A percentile compares a stretch with the other conserved stretches of the same genome.
Evolutionary conservation across 2,329 filamentous ascomycete species (phyloP).

Genomic region (Rhynchosporium graminicola): DNA sequence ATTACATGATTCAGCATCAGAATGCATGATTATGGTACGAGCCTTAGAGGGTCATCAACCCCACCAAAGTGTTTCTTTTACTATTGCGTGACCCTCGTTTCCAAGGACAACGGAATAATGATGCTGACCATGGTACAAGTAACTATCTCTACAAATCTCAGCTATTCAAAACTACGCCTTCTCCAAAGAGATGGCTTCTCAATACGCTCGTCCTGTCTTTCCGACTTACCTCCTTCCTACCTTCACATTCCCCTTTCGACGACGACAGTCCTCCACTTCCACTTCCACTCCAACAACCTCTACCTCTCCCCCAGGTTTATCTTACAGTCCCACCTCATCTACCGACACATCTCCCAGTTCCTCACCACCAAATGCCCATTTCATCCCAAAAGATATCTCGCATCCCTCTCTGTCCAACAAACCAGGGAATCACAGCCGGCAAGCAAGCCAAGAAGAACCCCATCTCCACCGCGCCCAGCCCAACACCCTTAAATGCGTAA

Average conservation of each 20-base stretch:
- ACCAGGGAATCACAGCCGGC: constrained; percentile 21
- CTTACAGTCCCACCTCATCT: constrained; percentile 42
- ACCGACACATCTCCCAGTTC: constrained; percentile 29
- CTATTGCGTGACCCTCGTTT: neutral
- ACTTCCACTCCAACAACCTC: constrained; percentile 31
- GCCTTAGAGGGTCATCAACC: constrained; percentile 2
- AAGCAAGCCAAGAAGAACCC: neutral
- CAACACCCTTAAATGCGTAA: constrained; percentile 59
- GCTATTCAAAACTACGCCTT: constrained; percentile 12
- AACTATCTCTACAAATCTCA: constrained; percentile 13
- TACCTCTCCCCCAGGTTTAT: constrained; percentile 40
- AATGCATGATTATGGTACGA: constrained; percentile 22
- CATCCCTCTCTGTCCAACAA: constrained; percentile 37
- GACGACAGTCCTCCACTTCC: constrained; percentile 40
- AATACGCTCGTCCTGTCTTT: constrained; percentile 42
- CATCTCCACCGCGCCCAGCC: constrained; percentile 49
- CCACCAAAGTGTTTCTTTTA: neutral
- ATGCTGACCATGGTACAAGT: neutral
- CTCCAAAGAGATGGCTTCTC: constrained; percentile 28
- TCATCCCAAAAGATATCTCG: constrained; percentile 26
- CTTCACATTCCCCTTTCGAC: constrained; percentile 49
- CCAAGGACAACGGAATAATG: neutral
- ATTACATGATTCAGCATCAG: constrained; percentile 5
- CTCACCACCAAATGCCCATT: constrained; percentile 30
- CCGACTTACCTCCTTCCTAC: constrained; percentile 55